phyloP scores from a whole-genome alignment of 208 protist genomes.

The Tritrichomonas foetus region DNA sequence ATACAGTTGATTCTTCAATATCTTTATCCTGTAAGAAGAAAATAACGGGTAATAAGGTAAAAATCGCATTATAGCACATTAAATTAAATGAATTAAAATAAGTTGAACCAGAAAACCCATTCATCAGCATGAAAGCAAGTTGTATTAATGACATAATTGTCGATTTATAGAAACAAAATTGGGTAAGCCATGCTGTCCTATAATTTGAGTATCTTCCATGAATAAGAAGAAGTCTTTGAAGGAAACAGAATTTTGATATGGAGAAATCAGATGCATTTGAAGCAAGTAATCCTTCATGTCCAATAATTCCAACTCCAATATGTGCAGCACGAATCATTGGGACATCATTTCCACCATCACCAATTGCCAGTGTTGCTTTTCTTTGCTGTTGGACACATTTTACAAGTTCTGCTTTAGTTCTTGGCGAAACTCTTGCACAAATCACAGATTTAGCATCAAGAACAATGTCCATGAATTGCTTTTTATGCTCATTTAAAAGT shows the following conservation, averaged over 20 bases:
- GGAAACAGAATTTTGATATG: slow-evolving; percentile 70
- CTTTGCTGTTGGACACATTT: slow-evolving; percentile 58
- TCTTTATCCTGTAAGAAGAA: slow-evolving; percentile 16
- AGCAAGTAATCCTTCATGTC: slow-evolving; percentile 90
- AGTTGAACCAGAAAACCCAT: background rate
- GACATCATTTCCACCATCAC: slow-evolving; percentile 96
- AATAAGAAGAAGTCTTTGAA: slow-evolving; percentile 63
- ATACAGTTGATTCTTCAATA: background rate
- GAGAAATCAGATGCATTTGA: slow-evolving; percentile 92
- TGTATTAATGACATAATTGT: slow-evolving; percentile 21
- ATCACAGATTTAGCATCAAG: slow-evolving; percentile 74
- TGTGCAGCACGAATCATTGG: slow-evolving; percentile 83
- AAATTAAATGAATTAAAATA: slow-evolving; percentile 44
- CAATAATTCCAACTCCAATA: slow-evolving; percentile 77
- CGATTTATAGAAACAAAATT: slow-evolving; percentile 45
- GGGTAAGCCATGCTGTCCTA: slow-evolving; percentile 44
- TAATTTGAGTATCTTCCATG: slow-evolving; percentile 72
- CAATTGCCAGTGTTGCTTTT: slow-evolving; percentile 75
- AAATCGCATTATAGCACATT: slow-evolving; percentile 44
- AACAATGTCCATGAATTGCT: slow-evolving; percentile 55
- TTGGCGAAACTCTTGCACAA: slow-evolving; percentile 85
- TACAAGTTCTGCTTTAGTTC: slow-evolving; percentile 93
- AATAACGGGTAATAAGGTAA: slow-evolving; percentile 34
- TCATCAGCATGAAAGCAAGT: slow-evolving; percentile 38
- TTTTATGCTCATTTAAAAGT: background rate